These are phyloP conservation scores for Sclerotinia trifoliorum DNA, from an alignment of 2,329 filamentous ascomycete species.

Conservation along the genomic window DNA sequence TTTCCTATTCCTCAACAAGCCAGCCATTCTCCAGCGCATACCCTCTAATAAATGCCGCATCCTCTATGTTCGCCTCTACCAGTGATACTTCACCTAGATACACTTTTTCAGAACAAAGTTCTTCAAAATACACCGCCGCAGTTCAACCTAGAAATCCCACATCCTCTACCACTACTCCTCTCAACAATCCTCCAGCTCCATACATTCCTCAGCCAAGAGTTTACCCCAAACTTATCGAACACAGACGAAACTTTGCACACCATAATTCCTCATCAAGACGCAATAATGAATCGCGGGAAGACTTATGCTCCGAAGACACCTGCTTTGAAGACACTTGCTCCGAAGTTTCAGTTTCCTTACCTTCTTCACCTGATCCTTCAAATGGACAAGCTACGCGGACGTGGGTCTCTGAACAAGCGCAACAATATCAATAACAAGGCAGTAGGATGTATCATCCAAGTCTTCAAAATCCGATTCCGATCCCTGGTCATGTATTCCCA, in stretches of 20 bases:
- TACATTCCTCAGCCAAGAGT: fast-evolving
- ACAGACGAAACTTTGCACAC: too few species aligned
- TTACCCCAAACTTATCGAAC: too few species aligned
- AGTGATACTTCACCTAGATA: not conserved
- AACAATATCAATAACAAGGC: too few species aligned
- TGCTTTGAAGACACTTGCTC: not conserved
- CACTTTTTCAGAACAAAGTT: not conserved
- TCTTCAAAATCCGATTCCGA: too few species aligned
- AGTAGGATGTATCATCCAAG: too few species aligned
- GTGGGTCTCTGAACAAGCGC: not conserved
- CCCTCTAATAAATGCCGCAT: not conserved
- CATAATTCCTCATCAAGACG: not conserved
- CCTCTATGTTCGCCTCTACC: not conserved
- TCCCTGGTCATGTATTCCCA: not conserved
- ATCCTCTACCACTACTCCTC: not conserved
- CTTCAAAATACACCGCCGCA: not conserved
- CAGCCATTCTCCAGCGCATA: not conserved
- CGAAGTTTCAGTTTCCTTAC: too few species aligned
- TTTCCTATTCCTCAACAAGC: not conserved
- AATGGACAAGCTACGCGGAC: too few species aligned
- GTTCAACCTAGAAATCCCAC: not conserved
- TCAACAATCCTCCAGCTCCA: not conserved
- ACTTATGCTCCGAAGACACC: not conserved
- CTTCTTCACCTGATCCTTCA: too few species aligned
- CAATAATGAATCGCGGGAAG: not conserved